These are phyloP conservation scores for Pelargonium citronellum DNA, from an alignment of 441 rosid genomes.

Conservation along the genomic window DNA sequence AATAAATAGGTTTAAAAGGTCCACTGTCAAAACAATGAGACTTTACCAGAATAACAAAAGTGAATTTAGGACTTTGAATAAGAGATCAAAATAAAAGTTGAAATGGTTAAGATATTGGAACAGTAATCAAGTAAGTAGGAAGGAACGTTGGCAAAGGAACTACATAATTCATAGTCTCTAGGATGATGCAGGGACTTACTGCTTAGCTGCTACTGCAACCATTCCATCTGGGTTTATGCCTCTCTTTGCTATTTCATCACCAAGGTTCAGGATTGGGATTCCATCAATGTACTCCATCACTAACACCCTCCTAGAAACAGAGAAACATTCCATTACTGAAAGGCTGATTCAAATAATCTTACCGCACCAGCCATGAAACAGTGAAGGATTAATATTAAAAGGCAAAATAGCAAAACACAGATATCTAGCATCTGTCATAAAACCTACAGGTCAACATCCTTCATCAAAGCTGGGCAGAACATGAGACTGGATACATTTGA, in stretches of 20 bases:
- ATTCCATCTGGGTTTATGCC: conserved; percentile 81
- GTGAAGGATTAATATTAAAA: no score
- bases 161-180: background rate
- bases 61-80: background rate
- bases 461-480: background rate
- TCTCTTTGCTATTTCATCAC: conserved; percentile 84
- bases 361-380: background rate
- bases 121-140: background rate
- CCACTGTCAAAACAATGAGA: background rate
- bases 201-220: conserved; percentile 85
- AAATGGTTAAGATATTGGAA: background rate
- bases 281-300: conserved; percentile 94
- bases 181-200: conserved; percentile 42
- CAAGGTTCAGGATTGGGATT: conserved; percentile 79
- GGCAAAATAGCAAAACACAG: background rate
- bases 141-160: conserved; percentile 2
- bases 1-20: conserved; percentile 1
- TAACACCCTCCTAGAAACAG: conserved; percentile 54
- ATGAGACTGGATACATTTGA: background rate
- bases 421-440: background rate
- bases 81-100: background rate
- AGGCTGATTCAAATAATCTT: conserved; percentile 5
- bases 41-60: background rate
- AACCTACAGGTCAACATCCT: background rate
- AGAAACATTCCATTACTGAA: conserved; percentile 10